Base-by-base conservation (phyloP, 495 filamentous ascomycete species). In the Hyaloscypha finlandica region DNA sequence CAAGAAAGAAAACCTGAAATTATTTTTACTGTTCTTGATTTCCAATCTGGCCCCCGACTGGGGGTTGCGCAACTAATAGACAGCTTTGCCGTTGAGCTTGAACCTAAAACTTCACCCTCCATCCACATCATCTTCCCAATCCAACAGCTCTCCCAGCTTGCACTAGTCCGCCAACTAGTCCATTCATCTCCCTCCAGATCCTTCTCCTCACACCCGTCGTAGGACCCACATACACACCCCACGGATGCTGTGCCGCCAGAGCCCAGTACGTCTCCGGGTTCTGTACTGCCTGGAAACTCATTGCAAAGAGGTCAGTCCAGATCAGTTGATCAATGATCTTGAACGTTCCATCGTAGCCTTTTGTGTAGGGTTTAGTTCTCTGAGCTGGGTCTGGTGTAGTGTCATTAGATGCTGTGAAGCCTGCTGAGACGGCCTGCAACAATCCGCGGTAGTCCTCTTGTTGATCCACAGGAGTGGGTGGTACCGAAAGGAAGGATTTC, bases 281-380 rank as follows among this genome's bases (percentile, higher is more conserved):
- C n/a, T n/a, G n/a, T n/a, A n/a, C n/a, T n/a, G n/a, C n/a, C n/a
- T n/a, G n/a, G n/a, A n/a, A n/a, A n/a, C n/a, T 22, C 9, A 73
- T 35, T 2, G 73, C 73, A 60, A 62, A 76, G 8, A 80, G 59
- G 39, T 80, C 78, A 4, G 75, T 68, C 76, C 74, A 80, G 51
- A 80, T 54, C 1, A 79, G 70, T 22, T 70, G 75, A 30, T 73
- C 76, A 2, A 77, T 65, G 29, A 80, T 70, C 8, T 72, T 73
- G 71, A 80, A 74, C 8, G 74, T 64, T 2, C 78, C 77, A 3
- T 11, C 51, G 62, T 70, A 77, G 0, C 71, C 74, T 22, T 74
- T 71, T 59, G 12, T 54, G 8, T 29, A 4, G 39, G 6, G 51
- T 20, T 9, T 32, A 25, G 65, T 5, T 11, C 0, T 6, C 52